phyloP scores from a whole-genome alignment of 805 yeast species.

The Saccharomycopsis sp. region DNA sequence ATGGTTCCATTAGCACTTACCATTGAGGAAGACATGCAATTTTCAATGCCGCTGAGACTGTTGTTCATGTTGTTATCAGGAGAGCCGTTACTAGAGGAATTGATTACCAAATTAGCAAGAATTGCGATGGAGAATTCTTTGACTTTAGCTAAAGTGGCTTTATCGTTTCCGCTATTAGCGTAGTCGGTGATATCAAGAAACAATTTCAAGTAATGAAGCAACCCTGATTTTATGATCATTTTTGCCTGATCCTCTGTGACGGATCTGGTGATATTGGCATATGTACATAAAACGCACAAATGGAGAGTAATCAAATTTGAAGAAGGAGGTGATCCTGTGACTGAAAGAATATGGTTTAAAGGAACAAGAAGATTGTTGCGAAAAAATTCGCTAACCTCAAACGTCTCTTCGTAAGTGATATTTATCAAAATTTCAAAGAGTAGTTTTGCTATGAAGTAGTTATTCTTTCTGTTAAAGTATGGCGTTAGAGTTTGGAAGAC shows the following conservation, averaged over 20 bases:
- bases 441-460: slow-evolving; percentile 11
- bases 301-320: slow-evolving; percentile 8
- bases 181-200: background rate
- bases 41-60: background rate
- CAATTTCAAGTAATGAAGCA: slow-evolving; percentile 5
- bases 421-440: slow-evolving; percentile 16
- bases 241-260: slow-evolving; percentile 13
- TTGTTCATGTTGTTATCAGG: background rate
- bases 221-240: slow-evolving; percentile 9
- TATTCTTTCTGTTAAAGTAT: slow-evolving; percentile 9
- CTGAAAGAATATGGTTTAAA: background rate
- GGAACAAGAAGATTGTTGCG: background rate
- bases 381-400: background rate
- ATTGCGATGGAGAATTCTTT: slow-evolving; percentile 12
- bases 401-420: slow-evolving; percentile 11
- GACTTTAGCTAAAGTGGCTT: background rate
- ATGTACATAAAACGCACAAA: slow-evolving; percentile 14
- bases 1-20: background rate
- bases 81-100: background rate
- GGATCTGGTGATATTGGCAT: slow-evolving; percentile 16
- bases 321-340: background rate
- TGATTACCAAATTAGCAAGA: slow-evolving; percentile 7
- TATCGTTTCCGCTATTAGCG: background rate
- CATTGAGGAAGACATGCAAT: background rate
- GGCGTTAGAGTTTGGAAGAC: slow-evolving; percentile 10